A percentile compares a stretch with the other conserved stretches of the same genome.
These are phyloP conservation scores for Aspergillus ruber DNA, from an alignment of 2,329 filamentous ascomycete genomes.

Conservation along the genomic window DNA sequence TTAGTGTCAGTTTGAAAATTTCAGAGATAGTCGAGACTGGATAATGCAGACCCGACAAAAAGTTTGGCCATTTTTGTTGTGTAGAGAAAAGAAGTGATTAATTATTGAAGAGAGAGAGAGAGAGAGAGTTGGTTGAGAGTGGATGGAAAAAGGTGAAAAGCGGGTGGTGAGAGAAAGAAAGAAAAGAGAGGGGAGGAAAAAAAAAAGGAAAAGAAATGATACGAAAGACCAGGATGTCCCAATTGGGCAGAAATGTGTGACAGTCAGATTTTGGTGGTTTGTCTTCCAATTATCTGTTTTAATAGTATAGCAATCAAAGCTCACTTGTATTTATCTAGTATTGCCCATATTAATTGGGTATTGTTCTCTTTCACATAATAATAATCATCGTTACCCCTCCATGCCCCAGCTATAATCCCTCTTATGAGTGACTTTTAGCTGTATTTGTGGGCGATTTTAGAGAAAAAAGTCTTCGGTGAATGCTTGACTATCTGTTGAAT, in stretches of 20 bases:
- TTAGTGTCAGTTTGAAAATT: constrained; percentile 7
- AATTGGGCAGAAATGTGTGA: not conserved
- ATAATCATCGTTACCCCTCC: too few relatives aligned
- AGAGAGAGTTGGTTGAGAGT: constrained; percentile 1
- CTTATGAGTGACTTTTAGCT: too few relatives aligned
- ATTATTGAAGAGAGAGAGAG: not conserved
- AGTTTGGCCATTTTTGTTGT: constrained; percentile 71
- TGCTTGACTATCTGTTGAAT: too few relatives aligned
- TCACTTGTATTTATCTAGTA: too few relatives aligned
- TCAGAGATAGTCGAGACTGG: constrained; percentile 8
- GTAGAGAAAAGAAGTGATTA: constrained; percentile 4
- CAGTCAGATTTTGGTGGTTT: not conserved
- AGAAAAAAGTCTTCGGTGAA: too few relatives aligned
- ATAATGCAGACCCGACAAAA: constrained; percentile 73
- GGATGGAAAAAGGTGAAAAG: not conserved
- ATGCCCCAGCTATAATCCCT: too few relatives aligned
- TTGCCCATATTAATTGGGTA: too few relatives aligned
- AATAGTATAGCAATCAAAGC: too few relatives aligned
- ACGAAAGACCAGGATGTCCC: not conserved
- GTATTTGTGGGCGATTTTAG: too few relatives aligned
- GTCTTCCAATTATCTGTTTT: not conserved
- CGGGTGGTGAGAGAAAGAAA: constrained; percentile 1
- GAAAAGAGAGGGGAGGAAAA: constrained; percentile 3
- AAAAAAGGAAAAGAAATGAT: constrained; percentile 3
- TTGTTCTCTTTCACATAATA: too few relatives aligned